Evolutionary conservation across 2,329 filamentous ascomycete species (phyloP).

Genomic region (Epichloe elymi): DNA sequence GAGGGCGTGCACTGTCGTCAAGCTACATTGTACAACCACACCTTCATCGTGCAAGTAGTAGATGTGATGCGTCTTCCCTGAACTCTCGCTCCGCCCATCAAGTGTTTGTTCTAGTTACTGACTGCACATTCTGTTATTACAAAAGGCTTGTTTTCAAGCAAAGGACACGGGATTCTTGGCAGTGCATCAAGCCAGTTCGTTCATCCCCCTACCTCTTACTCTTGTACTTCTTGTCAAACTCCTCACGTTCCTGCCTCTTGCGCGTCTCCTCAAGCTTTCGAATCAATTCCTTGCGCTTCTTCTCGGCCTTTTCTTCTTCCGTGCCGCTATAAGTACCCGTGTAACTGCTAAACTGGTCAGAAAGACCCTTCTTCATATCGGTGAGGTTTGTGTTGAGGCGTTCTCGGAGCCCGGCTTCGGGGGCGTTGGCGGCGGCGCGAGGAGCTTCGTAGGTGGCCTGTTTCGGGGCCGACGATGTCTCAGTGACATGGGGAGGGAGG

Average conservation of each 20-base stretch:
- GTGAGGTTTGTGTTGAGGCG: slow-evolving; percentile 20
- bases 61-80: too few relatives aligned
- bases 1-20: too few relatives aligned
- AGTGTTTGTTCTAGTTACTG: too few relatives aligned
- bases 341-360: slow-evolving; percentile 20
- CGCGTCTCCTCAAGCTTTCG: slow-evolving; percentile 23
- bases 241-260: slow-evolving; percentile 22
- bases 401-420: slow-evolving; percentile 15
- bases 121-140: too few relatives aligned
- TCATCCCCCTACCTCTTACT: slow-evolving; percentile 8
- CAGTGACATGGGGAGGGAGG: slow-evolving; percentile 22
- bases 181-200: background rate
- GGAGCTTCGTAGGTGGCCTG: slow-evolving; percentile 23
- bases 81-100: too few relatives aligned
- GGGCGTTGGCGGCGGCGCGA: slow-evolving; percentile 10
- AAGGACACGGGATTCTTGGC: too few relatives aligned
- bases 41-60: too few relatives aligned
- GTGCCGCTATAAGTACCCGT: slow-evolving; percentile 21
- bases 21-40: too few relatives aligned
- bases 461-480: slow-evolving; percentile 2
- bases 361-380: slow-evolving; percentile 25
- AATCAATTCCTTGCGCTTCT: slow-evolving; percentile 21
- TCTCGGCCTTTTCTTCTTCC: slow-evolving; percentile 21
- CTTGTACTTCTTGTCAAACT: slow-evolving; percentile 30
- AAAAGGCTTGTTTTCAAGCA: too few relatives aligned